Conservation (phyloP, 352 stramenopile species). For the Saprolegnia parasitica region DNA sequence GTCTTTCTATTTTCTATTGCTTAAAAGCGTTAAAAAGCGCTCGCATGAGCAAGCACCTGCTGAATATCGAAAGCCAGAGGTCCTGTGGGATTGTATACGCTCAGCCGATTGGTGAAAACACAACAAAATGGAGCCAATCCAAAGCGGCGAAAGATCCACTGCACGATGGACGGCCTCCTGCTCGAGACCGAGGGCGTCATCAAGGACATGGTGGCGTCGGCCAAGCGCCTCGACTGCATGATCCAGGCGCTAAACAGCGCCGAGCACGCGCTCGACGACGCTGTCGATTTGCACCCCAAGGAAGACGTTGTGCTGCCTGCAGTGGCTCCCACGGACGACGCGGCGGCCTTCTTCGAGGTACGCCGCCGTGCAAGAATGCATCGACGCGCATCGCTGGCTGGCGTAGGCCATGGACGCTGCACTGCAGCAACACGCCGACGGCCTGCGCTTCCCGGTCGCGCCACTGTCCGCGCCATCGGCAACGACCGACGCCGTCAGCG, state of each 20-base stretch:
- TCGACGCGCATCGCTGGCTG: too few species aligned
- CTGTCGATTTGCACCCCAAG: too few species aligned
- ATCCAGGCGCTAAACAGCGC: slow-evolving; percentile 2
- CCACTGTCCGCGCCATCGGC: neutral
- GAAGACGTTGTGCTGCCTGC: too few species aligned
- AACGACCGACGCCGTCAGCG: neutral
- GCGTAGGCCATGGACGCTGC: neutral
- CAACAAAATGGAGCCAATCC: neutral
- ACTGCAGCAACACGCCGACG: neutral
- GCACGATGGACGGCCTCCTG: neutral
- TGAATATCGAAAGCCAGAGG: too few species aligned
- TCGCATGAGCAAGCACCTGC: too few species aligned
- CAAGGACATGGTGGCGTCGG: slow-evolving; percentile 23
- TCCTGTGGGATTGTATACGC: too few species aligned
- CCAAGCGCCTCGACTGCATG: slow-evolving; percentile 19
- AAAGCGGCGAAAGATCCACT: neutral
- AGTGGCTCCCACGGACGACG: too few species aligned
- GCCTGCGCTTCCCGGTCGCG: too few species aligned
- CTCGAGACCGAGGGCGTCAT: slow-evolving; percentile 16
- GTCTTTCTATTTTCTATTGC: neutral
- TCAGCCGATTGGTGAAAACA: neutral
- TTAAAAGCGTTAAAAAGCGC: neutral
- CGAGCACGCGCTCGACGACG: too few species aligned
- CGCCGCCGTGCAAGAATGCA: too few species aligned
- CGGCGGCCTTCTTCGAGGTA: too few species aligned